Base-by-base conservation (phyloP, 108 stramenopile genomes). In the Schizochytrium sp. region DNA sequence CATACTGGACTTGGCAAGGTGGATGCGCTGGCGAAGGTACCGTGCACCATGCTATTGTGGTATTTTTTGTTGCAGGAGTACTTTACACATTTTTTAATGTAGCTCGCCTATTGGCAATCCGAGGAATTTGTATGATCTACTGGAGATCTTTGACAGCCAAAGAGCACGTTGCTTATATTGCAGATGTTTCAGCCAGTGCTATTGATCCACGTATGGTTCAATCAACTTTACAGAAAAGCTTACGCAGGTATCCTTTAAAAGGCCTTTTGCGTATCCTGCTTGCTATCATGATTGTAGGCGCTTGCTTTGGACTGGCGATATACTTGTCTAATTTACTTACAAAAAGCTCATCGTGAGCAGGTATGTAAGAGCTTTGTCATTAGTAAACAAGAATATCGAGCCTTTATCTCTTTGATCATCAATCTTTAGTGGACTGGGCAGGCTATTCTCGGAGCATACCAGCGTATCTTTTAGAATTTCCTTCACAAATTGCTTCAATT, bases 1-100 rank as follows among this genome's bases (percentile, higher is more conserved):
- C 2, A 38, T 83, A 83, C 28, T 83, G 76, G 76, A 83, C 76
- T 5, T 83, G 76, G 76, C 45, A 83, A 28, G 76, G 38, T 10
- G 76, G 50, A 28, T 83, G 76, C 3, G 5, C 10, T 47, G 76
- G 17, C 0, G 76, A 83, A 28, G 10, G 53, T 10, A 19, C 47
- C 15, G 28, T 83, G 10, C 76, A 83, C 28, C 50, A 49, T 10
- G 8, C 15, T 0, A 53, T 83, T 1, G 3, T 83, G 76, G n/a
- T n/a, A 49, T 83, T 17, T n/a, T 49, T 55, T 0, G 10, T 49
- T 2, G 47, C 76, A 7, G 47, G 76, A 8, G 50, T 40, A 13
- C n/a, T 83, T 10, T 83, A 55, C 47, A 40, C 53, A 10, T n/a
- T 42, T 10, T 5, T 83, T 47, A 83, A 83, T 55, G 12, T 83